Base-by-base conservation (phyloP, 345 rosid genomes). In the Garcia nutans region DNA sequence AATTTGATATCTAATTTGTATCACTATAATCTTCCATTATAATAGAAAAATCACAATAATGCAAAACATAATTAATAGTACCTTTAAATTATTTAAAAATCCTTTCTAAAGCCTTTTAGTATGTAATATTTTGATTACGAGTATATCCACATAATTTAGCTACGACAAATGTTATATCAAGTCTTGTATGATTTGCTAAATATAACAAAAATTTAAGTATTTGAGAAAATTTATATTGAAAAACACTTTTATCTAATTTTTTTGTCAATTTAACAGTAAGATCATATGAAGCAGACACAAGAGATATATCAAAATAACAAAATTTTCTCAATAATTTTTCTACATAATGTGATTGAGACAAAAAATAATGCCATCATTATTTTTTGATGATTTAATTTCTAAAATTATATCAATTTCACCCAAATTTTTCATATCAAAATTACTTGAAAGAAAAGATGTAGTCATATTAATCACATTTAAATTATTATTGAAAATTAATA, bases 1-100 rank as follows among this genome's bases (percentile, higher is more conserved):
- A 23, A 52, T 52, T 2, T 11, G 69, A 52, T 5, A 52, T 73
- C 76, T 42, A 73, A 62, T 73, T 31, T 0, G 58, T n/a, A 73
- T 60, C 68, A 23, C 12, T 44, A 31, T 22, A 73, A 19, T 58
- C 69, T 73, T 73, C 68, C 8, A 73, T 6, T 24, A 61, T 1
- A 1, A 3, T 45, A 10, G 3, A 3, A 45, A 45, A 45, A 45
- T 10, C 49, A 45, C 10, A 45, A 45, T 45, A 45, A 45, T 45
- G 49, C 7, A 45, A 6, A 45, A 10, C 3, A 45, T 45, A 45
- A 28, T 28, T 28, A 28, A 28, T 28, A 28, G 31, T 28, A 28
- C 2, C 2, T 28, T 28, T 28, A 28, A 45, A 10, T 6, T 45
- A 45, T 45, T 45, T 45, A 45, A 45, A 45, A 6, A 45, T 10